Evolutionary conservation across 108 stramenopile species (phyloP), one percentile per base, ranked within the genome.

Genomic region (Discostella stelligeroides): DNA sequence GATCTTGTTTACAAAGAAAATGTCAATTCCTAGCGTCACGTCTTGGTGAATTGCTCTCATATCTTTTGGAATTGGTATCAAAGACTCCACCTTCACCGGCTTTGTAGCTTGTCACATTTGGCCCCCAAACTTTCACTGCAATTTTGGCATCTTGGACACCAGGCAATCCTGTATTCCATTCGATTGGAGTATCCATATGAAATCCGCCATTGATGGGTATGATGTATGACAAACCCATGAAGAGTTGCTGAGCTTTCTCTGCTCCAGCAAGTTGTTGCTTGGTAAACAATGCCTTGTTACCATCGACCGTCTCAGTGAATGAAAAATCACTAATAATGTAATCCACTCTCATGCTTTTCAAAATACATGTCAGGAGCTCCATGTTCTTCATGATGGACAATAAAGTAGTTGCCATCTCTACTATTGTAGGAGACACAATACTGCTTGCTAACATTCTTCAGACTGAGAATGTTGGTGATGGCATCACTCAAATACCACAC

Each of bases 141-240:
- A 47, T 29, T 15, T 68, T 20, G 3, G 29, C 66, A 56, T 68
- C 66, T 5, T 5, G 17, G 54, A 56, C 12, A 68, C 66, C 25
- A 7, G 45, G 37, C 66, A 68, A 37, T 68, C 34, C 23, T 41
- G 25, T 2, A 68, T 54, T 4, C 18, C 7, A 37, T 68, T 54
- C 17, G 46, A 24, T 18, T 38, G 23, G 8, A 68, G 53, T 4
- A 68, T 68, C 25, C 54, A 56, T 27, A 13, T 47, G 54, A 56
- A 68, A 56, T 68, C 37, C 28, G 12, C 30, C n/a, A 25, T 13
- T 17, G 51, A 54, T 34, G 66, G 66, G n/a, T n/a, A n/a, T n/a
- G n/a, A n/a, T n/a, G 54, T 28, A 56, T 1, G 54, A 20, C 28
- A 57, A 27, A 10, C 49, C 53, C 30, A 24, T 14, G n/a, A 39